Conservation (phyloP, 208 protist genomes). For the Trypanosoma rangeli region DNA sequence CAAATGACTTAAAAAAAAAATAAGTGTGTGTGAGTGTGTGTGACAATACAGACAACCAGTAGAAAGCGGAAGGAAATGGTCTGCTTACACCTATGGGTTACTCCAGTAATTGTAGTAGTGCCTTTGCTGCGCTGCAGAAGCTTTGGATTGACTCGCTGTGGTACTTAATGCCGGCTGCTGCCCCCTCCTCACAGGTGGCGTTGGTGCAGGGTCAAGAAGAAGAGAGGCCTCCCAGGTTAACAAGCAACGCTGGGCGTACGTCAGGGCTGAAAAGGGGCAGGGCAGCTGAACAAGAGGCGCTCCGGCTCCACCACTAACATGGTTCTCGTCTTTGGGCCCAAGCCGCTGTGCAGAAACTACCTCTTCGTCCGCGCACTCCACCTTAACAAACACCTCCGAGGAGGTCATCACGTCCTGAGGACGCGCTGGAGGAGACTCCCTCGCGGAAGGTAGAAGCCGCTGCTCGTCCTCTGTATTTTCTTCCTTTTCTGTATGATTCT, state of each 20-base stretch:
- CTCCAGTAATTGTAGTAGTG: constrained; percentile 30
- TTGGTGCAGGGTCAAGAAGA: constrained; percentile 31
- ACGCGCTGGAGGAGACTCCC: not conserved
- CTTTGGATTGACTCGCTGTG: not conserved
- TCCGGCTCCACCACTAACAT: not conserved
- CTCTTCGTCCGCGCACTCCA: not conserved
- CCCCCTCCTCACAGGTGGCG: not conserved
- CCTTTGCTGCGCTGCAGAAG: not conserved
- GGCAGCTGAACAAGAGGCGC: constrained; percentile 1
- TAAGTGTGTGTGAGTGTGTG: too few species aligned
- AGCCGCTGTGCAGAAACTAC: not conserved
- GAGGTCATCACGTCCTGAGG: not conserved
- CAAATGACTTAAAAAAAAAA: not conserved
- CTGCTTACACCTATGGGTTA: constrained; percentile 9
- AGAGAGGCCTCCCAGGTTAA: constrained; percentile 66
- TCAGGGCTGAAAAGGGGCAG: constrained; percentile 31
- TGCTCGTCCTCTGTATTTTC: not conserved
- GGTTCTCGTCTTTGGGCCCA: not conserved
- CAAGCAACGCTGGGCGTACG: constrained; percentile 77
- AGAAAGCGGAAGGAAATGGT: not conserved
- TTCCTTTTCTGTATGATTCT: not conserved
- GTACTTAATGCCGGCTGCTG: not conserved
- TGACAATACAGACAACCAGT: not conserved
- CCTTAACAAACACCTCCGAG: constrained; percentile 1
- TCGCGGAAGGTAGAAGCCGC: not conserved